These are phyloP conservation scores for Massarina eburnea DNA, from an alignment of 2,329 filamentous ascomycete genomes.

Conservation along the genomic window DNA sequence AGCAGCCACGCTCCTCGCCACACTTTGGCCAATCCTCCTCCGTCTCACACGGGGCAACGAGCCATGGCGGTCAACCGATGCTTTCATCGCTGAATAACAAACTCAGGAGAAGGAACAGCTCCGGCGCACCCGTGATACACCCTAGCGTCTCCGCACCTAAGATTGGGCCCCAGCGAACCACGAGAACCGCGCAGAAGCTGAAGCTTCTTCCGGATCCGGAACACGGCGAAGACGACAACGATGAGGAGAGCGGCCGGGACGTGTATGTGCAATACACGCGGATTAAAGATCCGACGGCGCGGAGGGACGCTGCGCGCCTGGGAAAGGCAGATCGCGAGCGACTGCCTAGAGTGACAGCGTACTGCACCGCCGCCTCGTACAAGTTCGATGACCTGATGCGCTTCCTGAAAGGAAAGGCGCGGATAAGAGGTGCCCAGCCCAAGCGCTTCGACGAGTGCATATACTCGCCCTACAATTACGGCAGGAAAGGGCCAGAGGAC, in stretches of 20 bases:
- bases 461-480: conserved; percentile 90
- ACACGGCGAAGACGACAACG: conserved; percentile 69
- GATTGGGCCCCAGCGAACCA: conserved; percentile 91
- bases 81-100: conserved; percentile 85
- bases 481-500: conserved; percentile 45
- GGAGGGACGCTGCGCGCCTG: conserved; percentile 85
- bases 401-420: conserved; percentile 83
- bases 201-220: conserved; percentile 95
- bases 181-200: conserved; percentile 93
- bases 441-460: conserved; percentile 98
- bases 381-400: conserved; percentile 86
- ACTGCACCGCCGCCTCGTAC: conserved; percentile 92
- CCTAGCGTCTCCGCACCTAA: conserved; percentile 59
- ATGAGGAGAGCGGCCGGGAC: conserved; percentile 91
- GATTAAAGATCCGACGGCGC: conserved; percentile 93
- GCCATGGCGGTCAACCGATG: conserved; percentile 44
- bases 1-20: conserved; percentile 36
- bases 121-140: conserved; percentile 61
- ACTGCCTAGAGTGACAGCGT: conserved; percentile 89
- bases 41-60: conserved; percentile 29
- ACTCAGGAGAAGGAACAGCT: conserved; percentile 81
- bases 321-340: conserved; percentile 90
- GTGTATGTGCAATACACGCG: conserved; percentile 97
- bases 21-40: conserved; percentile 30
- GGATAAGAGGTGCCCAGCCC: conserved; percentile 76